Evolutionary conservation across 2,329 filamentous ascomycete genomes (phyloP), one percentile per base, ranked within the genome.

Genomic region (Colletotrichum somersetense): DNA sequence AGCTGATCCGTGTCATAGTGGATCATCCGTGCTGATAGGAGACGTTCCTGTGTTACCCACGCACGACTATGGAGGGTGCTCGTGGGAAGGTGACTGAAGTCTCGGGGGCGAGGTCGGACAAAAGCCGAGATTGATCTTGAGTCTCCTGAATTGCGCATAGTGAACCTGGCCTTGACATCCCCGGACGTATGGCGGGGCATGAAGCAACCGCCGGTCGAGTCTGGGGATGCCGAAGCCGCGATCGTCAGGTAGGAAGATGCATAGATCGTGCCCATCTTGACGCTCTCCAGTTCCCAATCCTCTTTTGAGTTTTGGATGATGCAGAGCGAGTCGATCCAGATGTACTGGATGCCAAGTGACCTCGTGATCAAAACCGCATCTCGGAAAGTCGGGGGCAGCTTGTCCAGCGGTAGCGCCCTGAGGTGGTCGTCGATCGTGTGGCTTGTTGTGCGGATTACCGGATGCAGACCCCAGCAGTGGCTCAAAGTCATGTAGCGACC

Each of bases 1-100:
- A 77, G 66, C 48, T 77, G 74, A 5, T 72, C 53, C 33, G 53
- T 11, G 6, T 61, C 64, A n/a, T 69, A 77, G 57, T 76, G 74
- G 6, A 77, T 33, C 1, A 74, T 64, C 8, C 76, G 58, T 7
- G 76, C 67, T 1, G 76, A 75, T 3, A 77, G 71, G 5, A 77
- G 62, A 2, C 75, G 66, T 48, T 77, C 76, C 58, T 77, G 76
- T 23, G 75, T 70, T 3, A 76, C 75, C 76, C 76, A 77, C 3
- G 67, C 74, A 6, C 76, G 68, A 2, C 26, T 48, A 40, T 75
- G 74, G 14, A 77, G 67, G 26, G 42, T 38, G 30, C 59, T 38
- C 33, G 14, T 14, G 20, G 44, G 30, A 10, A 50, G 44, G 44
- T 52, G 30, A 65, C 65, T 20, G 16, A 16, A 42, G 14, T 53